Conservation (phyloP, 345 rosid genomes). For the Orychophragmus violaceus region DNA sequence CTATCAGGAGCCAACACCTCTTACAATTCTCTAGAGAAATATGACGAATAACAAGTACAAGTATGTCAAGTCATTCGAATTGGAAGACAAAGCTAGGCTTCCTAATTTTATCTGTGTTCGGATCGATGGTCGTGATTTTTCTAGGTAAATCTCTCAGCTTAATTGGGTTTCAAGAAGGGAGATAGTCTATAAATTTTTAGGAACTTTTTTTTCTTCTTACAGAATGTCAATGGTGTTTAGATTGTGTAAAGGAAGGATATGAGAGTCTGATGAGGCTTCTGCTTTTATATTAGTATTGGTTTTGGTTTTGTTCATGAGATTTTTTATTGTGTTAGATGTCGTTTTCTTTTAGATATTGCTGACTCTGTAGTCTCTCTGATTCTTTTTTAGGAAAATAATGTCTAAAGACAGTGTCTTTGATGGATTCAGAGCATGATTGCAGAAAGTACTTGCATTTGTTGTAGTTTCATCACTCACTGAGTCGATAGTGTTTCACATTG, state of each 20-base stretch:
- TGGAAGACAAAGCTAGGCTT: constrained; percentile 54
- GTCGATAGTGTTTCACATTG: too few species aligned
- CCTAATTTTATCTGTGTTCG: constrained; percentile 61
- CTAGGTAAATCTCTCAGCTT: too few species aligned
- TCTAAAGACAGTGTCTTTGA: background rate
- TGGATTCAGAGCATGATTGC: too few species aligned
- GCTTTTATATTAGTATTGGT: too few species aligned
- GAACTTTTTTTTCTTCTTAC: too few species aligned
- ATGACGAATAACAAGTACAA: constrained; percentile 93
- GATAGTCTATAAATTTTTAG: background rate
- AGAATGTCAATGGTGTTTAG: background rate
- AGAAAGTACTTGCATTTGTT: background rate
- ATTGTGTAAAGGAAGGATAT: background rate
- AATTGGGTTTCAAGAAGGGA: background rate
- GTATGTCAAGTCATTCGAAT: constrained; percentile 74
- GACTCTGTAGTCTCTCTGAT: background rate
- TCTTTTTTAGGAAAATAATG: background rate
- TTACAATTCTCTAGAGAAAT: too few species aligned
- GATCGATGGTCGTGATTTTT: too few species aligned
- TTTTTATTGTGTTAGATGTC: background rate
- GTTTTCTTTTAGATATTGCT: background rate
- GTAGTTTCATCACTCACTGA: too few species aligned
- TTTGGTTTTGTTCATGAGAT: too few species aligned
- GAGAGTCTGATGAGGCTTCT: too few species aligned
- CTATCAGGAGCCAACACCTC: too few species aligned